phyloP scores from a whole-genome alignment of 2,329 filamentous ascomycete species.

The Venturia oleaginea region DNA sequence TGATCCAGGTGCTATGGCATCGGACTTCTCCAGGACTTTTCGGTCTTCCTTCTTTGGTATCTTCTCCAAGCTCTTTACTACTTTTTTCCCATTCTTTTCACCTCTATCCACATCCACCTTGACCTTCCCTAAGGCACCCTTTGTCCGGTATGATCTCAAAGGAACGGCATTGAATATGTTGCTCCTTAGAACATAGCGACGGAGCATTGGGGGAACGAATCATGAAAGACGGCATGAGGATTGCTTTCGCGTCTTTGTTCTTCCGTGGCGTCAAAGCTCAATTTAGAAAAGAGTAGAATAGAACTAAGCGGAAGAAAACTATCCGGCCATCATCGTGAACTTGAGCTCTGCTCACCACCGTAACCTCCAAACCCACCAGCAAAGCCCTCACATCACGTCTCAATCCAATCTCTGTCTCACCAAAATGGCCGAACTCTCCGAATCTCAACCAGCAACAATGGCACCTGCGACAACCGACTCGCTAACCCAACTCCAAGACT shows the following conservation, averaged over 20 bases:
- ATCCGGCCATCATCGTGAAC: background rate
- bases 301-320: background rate
- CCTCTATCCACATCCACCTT: background rate
- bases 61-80: background rate
- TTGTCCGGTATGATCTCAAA: background rate
- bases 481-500: constrained; percentile 76
- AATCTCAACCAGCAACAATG: background rate
- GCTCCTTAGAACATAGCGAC: constrained; percentile 1
- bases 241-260: background rate
- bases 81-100: background rate
- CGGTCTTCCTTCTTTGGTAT: background rate
- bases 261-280: background rate
- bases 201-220: background rate
- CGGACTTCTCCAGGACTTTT: background rate
- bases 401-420: background rate
- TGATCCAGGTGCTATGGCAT: constrained; percentile 21
- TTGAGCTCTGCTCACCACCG: no score
- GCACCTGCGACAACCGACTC: constrained; percentile 55
- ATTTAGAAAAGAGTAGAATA: no score
- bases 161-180: background rate
- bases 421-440: background rate
- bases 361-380: background rate
- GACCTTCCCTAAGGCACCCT: background rate
- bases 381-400: background rate
- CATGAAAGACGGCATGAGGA: background rate